These are phyloP conservation scores for Penicillium sp. DNA, from an alignment of 2,329 filamentous ascomycete genomes.

Conservation along the genomic window DNA sequence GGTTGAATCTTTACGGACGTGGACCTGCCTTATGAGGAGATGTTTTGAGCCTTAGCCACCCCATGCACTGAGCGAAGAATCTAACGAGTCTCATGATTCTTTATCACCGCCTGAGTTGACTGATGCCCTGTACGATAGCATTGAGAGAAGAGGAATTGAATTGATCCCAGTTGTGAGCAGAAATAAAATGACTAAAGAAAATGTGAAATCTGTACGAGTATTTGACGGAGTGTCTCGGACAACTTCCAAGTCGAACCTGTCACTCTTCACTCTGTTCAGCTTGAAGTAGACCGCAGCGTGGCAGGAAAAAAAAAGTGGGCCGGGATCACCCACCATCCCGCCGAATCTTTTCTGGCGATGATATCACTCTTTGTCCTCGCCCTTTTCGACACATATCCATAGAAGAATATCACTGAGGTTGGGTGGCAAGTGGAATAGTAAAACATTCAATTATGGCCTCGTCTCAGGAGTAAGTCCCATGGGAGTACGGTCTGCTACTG, in stretches of 20 bases:
- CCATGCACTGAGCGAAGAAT: slow-evolving; percentile 11
- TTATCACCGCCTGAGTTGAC: slow-evolving; percentile 10
- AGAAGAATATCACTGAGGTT: background rate
- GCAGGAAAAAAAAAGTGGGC: slow-evolving; percentile 23
- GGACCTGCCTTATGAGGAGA: slow-evolving; percentile 20
- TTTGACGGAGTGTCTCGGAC: no score
- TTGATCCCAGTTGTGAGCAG: background rate
- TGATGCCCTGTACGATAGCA: slow-evolving; percentile 29
- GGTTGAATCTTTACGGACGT: slow-evolving; percentile 15
- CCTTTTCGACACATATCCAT: background rate
- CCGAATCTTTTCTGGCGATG: slow-evolving; percentile 25
- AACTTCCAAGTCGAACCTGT: no score
- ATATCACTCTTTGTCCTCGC: slow-evolving; percentile 7
- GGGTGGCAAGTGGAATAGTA: background rate
- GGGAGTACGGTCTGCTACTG: background rate
- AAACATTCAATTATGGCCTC: slow-evolving; percentile 25
- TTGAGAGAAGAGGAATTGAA: slow-evolving; percentile 22
- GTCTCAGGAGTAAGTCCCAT: slow-evolving; percentile 32
- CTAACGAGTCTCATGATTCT: slow-evolving; percentile 13
- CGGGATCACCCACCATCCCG: slow-evolving; percentile 22
- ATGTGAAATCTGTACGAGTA: no score
- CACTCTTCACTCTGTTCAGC: no score
- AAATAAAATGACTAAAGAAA: background rate
- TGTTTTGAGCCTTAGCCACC: slow-evolving; percentile 16
- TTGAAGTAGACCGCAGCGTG: no score